Evolutionary conservation across 2,329 filamentous ascomycete species (phyloP).

Genomic region (Diaporthe sp.): DNA sequence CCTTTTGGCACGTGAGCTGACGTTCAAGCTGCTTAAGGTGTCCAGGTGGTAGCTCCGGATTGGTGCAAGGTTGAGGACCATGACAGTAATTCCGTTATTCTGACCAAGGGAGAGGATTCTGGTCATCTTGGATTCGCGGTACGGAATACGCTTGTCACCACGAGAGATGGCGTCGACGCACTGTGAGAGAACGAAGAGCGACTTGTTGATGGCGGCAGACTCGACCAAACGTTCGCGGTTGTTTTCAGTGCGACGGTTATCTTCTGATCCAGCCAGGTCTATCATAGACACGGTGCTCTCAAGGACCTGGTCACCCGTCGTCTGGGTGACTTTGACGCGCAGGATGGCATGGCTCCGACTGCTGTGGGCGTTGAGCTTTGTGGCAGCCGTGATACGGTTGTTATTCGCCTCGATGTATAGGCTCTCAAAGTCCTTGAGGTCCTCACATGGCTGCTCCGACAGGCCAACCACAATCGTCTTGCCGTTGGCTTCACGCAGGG

Average conservation of each 20-base stretch:
- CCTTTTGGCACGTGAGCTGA: conserved; percentile 94
- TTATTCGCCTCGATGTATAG: conserved; percentile 93
- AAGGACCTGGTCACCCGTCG: conserved; percentile 72
- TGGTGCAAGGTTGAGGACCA: conserved; percentile 95
- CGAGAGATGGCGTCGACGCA: conserved; percentile 93
- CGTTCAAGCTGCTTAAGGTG: conserved; percentile 92
- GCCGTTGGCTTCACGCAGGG: conserved; percentile 85
- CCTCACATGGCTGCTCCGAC: conserved; percentile 83
- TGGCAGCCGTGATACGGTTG: conserved; percentile 89
- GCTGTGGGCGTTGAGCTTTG: conserved; percentile 92
- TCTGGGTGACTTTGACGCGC: conserved; percentile 87
- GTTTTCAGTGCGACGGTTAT: conserved; percentile 94
- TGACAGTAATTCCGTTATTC: conserved; percentile 94
- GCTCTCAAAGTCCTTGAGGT: conserved; percentile 88
- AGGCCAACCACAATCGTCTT: conserved; percentile 89
- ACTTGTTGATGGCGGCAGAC: conserved; percentile 97
- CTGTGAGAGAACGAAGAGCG: conserved; percentile 91
- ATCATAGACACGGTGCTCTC: conserved; percentile 93
- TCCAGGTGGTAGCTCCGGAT: conserved; percentile 94
- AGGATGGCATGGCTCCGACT: conserved; percentile 91
- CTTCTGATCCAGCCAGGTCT: conserved; percentile 93
- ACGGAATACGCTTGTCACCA: conserved; percentile 83
- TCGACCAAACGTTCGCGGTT: conserved; percentile 93
- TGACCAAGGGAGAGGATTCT: conserved; percentile 91
- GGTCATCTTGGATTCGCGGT: conserved; percentile 97